Conservation (phyloP, 495 filamentous ascomycete genomes). For the Platismatia glauca region DNA sequence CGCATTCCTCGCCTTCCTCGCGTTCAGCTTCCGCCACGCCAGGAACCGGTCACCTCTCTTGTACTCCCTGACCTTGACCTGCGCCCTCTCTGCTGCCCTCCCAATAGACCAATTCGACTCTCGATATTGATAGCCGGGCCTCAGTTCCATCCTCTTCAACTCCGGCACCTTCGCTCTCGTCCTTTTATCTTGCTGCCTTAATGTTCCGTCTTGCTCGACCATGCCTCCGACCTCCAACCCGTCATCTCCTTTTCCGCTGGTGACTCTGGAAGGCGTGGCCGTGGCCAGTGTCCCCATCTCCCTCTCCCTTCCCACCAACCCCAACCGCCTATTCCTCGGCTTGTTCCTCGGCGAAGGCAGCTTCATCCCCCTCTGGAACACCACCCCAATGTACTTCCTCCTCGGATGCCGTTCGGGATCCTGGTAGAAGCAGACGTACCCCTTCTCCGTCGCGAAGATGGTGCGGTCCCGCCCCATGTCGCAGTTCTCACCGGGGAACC, state of each 20-base stretch:
- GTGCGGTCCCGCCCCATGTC: slow-evolving; percentile 95
- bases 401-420: slow-evolving; percentile 58
- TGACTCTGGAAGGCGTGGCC: neutral
- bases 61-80: slow-evolving; percentile 43
- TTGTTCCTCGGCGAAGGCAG: slow-evolving; percentile 69
- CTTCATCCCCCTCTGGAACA: slow-evolving; percentile 58
- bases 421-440: slow-evolving; percentile 93
- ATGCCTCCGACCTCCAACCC: slow-evolving; percentile 22
- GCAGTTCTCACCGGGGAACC: slow-evolving; percentile 91
- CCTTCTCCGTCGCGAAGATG: slow-evolving; percentile 73
- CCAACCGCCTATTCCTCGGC: slow-evolving; percentile 54
- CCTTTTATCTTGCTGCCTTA: slow-evolving; percentile 30
- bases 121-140: slow-evolving; percentile 68
- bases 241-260: slow-evolving; percentile 4
- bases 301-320: slow-evolving; percentile 48
- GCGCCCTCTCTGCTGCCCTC: slow-evolving; percentile 50
- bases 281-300: slow-evolving; percentile 11
- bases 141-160: slow-evolving; percentile 35
- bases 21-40: slow-evolving; percentile 53
- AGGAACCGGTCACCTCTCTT: slow-evolving; percentile 49
- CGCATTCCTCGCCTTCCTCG: slow-evolving; percentile 42
- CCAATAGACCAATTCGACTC: slow-evolving; percentile 84
- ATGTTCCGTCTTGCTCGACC: slow-evolving; percentile 33
- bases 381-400: slow-evolving; percentile 85
- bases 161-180: slow-evolving; percentile 27